Percentiles rank a stretch among this genome's conserved stretches.
Conservation (phyloP, 2,329 filamentous ascomycete genomes). For the Metarhizium anisopliae region DNA sequence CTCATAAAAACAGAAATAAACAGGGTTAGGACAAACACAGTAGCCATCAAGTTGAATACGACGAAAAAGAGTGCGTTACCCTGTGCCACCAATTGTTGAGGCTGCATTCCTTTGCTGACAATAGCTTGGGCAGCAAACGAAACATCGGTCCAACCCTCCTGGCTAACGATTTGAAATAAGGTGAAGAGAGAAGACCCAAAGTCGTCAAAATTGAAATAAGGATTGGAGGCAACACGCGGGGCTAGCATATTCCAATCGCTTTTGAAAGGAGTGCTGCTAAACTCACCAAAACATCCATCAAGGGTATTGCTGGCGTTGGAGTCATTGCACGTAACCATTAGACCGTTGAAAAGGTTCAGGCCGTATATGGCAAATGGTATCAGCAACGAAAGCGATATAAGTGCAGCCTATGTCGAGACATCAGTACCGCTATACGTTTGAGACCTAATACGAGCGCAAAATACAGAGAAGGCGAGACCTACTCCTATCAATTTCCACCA, state of each 20-base stretch:
- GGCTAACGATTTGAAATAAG: slow-evolving; percentile 96
- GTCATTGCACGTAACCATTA: slow-evolving; percentile 69
- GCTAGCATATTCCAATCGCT: slow-evolving; percentile 70
- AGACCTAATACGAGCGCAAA: neutral
- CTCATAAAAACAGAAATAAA: slow-evolving; percentile 99
- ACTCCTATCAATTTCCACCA: slow-evolving; percentile 88
- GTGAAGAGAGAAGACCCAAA: slow-evolving; percentile 93
- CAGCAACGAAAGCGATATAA: slow-evolving; percentile 87
- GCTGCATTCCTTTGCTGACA: slow-evolving; percentile 67
- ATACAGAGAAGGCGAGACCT: slow-evolving; percentile 23
- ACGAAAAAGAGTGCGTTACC: slow-evolving; percentile 93
- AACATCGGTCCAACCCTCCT: slow-evolving; percentile 97
- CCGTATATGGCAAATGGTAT: slow-evolving; percentile 97
- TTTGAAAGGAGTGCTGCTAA: slow-evolving; percentile 62
- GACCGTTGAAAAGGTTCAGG: slow-evolving; percentile 81
- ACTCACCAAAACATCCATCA: slow-evolving; percentile 78
- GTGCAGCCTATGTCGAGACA: slow-evolving; percentile 51
- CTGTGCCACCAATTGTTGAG: slow-evolving; percentile 56
- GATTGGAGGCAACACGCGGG: slow-evolving; percentile 71
- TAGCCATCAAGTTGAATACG: slow-evolving; percentile 89
- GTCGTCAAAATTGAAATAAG: slow-evolving; percentile 86
- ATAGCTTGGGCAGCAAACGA: slow-evolving; percentile 78
- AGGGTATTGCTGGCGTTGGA: slow-evolving; percentile 50
- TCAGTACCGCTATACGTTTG: slow-evolving; percentile 2
- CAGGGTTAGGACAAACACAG: slow-evolving; percentile 91